phyloP scores from a whole-genome alignment of 805 yeast genomes.

The Saccharomycopsis fibuligera region DNA sequence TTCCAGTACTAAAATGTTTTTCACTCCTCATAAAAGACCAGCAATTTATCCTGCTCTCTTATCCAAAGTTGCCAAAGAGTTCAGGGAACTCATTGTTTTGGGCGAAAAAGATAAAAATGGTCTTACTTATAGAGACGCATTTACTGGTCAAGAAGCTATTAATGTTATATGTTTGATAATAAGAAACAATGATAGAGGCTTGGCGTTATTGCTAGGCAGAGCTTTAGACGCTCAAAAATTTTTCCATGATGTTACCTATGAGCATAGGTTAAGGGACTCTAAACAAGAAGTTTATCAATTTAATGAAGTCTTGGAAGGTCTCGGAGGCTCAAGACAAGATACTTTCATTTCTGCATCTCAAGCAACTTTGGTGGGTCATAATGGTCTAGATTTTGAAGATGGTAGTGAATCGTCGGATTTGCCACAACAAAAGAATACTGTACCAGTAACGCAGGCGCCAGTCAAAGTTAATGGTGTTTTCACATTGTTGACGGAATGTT shows the following conservation, averaged over 20 bases:
- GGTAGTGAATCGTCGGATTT: neutral
- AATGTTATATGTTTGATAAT: slow-evolving; percentile 82
- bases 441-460: slow-evolving; percentile 1
- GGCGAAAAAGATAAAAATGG: slow-evolving; percentile 87
- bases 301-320: slow-evolving; percentile 45
- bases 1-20: slow-evolving; percentile 5
- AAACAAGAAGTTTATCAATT: slow-evolving; percentile 83
- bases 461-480: slow-evolving; percentile 77
- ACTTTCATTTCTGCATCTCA: slow-evolving; percentile 11
- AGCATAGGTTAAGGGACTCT: slow-evolving; percentile 87
- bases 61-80: slow-evolving; percentile 75
- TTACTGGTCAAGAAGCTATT: slow-evolving; percentile 91
- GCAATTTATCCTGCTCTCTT: slow-evolving; percentile 81
- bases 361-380: slow-evolving; percentile 17
- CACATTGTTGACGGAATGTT: slow-evolving; percentile 87
- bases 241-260: slow-evolving; percentile 93
- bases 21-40: neutral
- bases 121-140: slow-evolving; percentile 84
- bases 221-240: slow-evolving; percentile 90
- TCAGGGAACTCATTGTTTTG: slow-evolving; percentile 60
- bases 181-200: slow-evolving; percentile 82
- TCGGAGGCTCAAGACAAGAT: slow-evolving; percentile 29
- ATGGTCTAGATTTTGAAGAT: slow-evolving; percentile 15
- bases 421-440: neutral
- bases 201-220: slow-evolving; percentile 84